phyloP scores from a whole-genome alignment of 345 rosid genomes.

The Gossypium ekmanianum region DNA sequence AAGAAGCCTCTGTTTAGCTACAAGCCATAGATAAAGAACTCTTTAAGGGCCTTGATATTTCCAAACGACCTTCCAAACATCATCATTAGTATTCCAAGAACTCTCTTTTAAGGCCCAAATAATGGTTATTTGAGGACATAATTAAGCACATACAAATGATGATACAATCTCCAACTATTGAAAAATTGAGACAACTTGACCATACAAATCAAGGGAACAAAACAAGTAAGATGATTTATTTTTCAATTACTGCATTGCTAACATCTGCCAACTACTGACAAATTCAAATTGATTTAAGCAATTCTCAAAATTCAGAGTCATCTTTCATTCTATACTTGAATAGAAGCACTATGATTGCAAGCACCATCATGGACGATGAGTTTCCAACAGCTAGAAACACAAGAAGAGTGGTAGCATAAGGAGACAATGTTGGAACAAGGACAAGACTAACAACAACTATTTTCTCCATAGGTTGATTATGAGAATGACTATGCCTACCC shows the following conservation, averaged over 20 bases:
- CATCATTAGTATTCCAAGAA: no score
- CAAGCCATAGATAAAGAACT: no score
- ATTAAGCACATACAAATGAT: no score
- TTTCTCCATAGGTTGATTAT: conserved; percentile 98
- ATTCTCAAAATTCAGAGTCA: background rate
- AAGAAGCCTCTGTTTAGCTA: no score
- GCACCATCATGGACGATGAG: conserved; percentile 90
- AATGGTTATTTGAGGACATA: no score
- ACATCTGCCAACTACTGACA: background rate
- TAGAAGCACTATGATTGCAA: conserved; percentile 88
- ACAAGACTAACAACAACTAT: conserved; percentile 98
- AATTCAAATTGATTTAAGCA: background rate
- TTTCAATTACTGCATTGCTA: background rate
- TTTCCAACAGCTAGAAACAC: conserved; percentile 97
- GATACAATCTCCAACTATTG: no score
- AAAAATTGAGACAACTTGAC: background rate
- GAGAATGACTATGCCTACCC: conserved; percentile 92
- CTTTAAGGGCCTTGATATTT: no score
- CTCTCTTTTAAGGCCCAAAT: no score
- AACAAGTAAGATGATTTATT: background rate
- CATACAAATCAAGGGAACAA: background rate
- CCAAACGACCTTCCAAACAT: no score
- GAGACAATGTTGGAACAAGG: conserved; percentile 95
- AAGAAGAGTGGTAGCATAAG: conserved; percentile 95
- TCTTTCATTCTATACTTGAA: conserved; percentile 50